Evolutionary conservation across 345 rosid genomes (phyloP), one percentile per base, ranked within the genome.

Genomic region (Ceriops zippeliana): DNA sequence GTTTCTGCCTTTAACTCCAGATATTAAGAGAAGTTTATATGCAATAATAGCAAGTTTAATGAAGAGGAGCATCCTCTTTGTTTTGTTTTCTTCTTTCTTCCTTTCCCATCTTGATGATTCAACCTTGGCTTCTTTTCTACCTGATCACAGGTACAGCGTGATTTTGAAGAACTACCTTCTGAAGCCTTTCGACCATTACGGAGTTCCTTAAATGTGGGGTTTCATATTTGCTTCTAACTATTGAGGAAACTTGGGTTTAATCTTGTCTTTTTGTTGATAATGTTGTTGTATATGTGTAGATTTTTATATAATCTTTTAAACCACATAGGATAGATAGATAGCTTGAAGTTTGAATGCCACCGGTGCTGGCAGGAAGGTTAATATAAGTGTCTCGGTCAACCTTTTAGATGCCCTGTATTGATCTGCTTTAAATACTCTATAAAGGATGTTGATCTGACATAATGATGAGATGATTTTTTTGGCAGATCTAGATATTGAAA

Each of bases 111-210:
- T n/a, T 9, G 31, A 37, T 53, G 47, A 42, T 51, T 17, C 60
- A 26, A 66, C 60, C 61, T 57, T 52, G 8, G n/a, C 61, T 20
- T 61, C 22, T 24, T 72, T 38, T 71, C 27, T 67, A 68, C 68
- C 37, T 73, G 58, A 63, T 81, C 70, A 35, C 79, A 95, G 99
- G 99, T 95, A 49, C 99, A 95, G 79, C 84, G 97, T 56, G 99
- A 96, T 85, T 86, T 90, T 77, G 99, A 96, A 78, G 99, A 96
- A 76, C 84, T 96, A 70, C 99, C 99, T 63, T 80, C 90, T 62
- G 98, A 92, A 82, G 97, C 99, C 72, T 91, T 92, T 83, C 86
- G 87, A 35, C 86, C 86, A 47, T 81, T 96, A 65, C 84, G 85
- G 70, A 85, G 82, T 75, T 96, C 99, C 58, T 83, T 96, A 74